Percentiles rank a stretch among this genome's conserved stretches.
phyloP scores from a whole-genome alignment of 2,329 filamentous ascomycete species.

The Sclerotinia glacialis region DNA sequence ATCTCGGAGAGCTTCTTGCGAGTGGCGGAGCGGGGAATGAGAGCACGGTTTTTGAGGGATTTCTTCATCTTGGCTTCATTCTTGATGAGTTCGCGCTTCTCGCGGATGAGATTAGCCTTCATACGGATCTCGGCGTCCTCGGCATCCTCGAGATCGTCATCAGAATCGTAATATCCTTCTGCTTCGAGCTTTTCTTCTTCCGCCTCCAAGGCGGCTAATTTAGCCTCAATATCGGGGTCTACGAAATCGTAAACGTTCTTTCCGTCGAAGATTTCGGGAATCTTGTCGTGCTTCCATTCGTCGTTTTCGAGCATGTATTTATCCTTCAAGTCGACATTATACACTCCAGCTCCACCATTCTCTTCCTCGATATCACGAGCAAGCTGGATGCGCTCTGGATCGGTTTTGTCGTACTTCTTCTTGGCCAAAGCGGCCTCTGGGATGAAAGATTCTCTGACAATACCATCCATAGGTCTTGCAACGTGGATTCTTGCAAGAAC shows the following conservation, averaged over 20 bases:
- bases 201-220: slow-evolving; percentile 86
- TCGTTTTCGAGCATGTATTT: slow-evolving; percentile 84
- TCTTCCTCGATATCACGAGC: slow-evolving; percentile 87
- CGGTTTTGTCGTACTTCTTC: slow-evolving; percentile 87
- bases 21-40: slow-evolving; percentile 80
- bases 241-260: slow-evolving; percentile 98
- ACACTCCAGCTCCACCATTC: slow-evolving; percentile 92
- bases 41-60: slow-evolving; percentile 92
- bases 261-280: slow-evolving; percentile 90
- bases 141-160: slow-evolving; percentile 75
- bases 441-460: slow-evolving; percentile 77
- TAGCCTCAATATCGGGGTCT: slow-evolving; percentile 93
- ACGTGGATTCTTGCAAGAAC: slow-evolving; percentile 95
- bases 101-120: slow-evolving; percentile 93
- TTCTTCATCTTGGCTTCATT: slow-evolving; percentile 96
- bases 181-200: slow-evolving; percentile 91
- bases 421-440: slow-evolving; percentile 77
- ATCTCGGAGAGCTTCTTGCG: slow-evolving; percentile 83
- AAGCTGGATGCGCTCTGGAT: slow-evolving; percentile 77
- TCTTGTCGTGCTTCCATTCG: slow-evolving; percentile 94
- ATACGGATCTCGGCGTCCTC: slow-evolving; percentile 83
- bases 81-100: slow-evolving; percentile 87
- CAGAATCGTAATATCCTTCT: slow-evolving; percentile 90
- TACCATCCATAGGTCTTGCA: slow-evolving; percentile 83
- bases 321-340: slow-evolving; percentile 86